Percentiles rank a stretch among this genome's conserved stretches.
phyloP scores from a whole-genome alignment of 257 asterid genomes.

The Solanum gracilifrons region DNA sequence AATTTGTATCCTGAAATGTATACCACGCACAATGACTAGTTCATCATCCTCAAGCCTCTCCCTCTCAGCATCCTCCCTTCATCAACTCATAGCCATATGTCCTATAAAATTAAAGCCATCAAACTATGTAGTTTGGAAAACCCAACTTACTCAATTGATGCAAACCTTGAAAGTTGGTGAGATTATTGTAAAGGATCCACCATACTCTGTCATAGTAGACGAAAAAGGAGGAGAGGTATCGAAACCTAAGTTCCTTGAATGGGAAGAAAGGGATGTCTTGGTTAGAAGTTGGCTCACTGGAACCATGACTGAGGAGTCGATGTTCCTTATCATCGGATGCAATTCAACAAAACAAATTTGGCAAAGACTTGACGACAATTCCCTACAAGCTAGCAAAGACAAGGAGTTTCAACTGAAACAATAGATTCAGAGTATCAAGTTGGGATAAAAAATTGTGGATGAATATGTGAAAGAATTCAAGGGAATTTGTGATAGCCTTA shows the following conservation, averaged over 20 bases:
- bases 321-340: not conserved
- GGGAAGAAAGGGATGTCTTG: not conserved
- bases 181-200: not conserved
- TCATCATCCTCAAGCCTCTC: not conserved
- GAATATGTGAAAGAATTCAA: no score
- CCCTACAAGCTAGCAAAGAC: not conserved
- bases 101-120: no score
- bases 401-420: no score
- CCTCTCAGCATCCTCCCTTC: not conserved
- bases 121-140: not conserved
- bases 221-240: not conserved
- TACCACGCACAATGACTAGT: not conserved
- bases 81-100: not conserved
- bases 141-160: not conserved
- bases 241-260: not conserved
- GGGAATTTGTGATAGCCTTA: no score
- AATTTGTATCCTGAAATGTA: not conserved
- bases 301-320: not conserved
- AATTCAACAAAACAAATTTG: not conserved
- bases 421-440: no score
- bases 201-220: not conserved
- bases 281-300: not conserved
- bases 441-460: no score
- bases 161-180: no score
- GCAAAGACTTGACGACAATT: not conserved